Base-by-base conservation (phyloP, 2,329 filamentous ascomycete genomes). In the Thelonectria discophora region DNA sequence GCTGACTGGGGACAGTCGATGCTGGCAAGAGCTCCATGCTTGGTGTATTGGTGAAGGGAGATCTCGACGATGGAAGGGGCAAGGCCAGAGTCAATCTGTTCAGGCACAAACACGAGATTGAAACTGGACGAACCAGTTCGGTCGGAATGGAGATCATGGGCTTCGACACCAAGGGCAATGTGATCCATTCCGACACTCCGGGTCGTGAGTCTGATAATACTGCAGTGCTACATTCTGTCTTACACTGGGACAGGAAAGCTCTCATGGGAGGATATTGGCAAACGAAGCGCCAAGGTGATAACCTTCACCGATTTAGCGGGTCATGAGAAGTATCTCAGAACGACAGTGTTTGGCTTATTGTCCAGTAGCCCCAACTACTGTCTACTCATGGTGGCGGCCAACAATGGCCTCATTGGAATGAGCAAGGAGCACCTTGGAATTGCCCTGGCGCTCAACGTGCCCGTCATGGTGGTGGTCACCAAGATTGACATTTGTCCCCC, bases 111-210 rank as follows among this genome's bases (percentile, higher is more conserved):
- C 95, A 99, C 73, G 95, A 99, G 79, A 91, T 98, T 42, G 95
- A 99, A 78, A 95, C 92, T 48, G 95, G 95, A 1, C 86, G 95
- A 67, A 99, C 95, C 10, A 97, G 93, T 74, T 97, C 94, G 0
- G 95, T 99, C 0, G 94, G 95, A 43, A 96, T 98, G 94, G 95
- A 99, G 77, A 98, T 98, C 64, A 93, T 98, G 90, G 95, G 95
- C 2, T 99, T 97, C 70, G 93, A 98, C 76, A 93, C 90, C 52
- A 85, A 86, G 57, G 94, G 95, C 27, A 87, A 94, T 24, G 90
- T 97, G 27, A 86, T 98, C 15, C 87, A 88, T 15, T 94, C 92
- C 40, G 90, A 90, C 60, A 90, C 90, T 0, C 91, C 94, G 2
- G 94, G 93, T 1, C 87, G 95, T 75, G 92, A 90, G 79, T 76